A percentile compares a stretch with the other conserved stretches of the same genome.
These are phyloP conservation scores for Lachancea sp. DNA, from an alignment of 805 yeast genomes.

Conservation along the genomic window DNA sequence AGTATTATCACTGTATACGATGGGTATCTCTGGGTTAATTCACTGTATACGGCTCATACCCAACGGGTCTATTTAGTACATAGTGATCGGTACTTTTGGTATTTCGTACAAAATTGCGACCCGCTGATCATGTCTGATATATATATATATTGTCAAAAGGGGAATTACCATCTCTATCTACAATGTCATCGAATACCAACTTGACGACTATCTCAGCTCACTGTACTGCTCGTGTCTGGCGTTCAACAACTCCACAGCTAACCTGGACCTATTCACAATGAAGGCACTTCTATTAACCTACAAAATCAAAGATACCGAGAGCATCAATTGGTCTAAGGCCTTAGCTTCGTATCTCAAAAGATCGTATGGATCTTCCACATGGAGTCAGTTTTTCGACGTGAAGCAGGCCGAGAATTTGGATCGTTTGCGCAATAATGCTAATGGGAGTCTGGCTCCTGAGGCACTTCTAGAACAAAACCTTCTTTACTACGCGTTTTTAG, in stretches of 20 bases:
- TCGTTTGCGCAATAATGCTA: slow-evolving; percentile 27
- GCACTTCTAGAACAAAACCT: slow-evolving; percentile 35
- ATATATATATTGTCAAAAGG: background rate
- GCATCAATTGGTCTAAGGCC: slow-evolving; percentile 27
- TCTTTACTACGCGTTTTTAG: slow-evolving; percentile 75
- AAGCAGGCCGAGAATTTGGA: slow-evolving; percentile 23
- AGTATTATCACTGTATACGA: too few relatives aligned
- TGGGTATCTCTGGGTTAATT: too few relatives aligned
- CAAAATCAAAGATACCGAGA: slow-evolving; percentile 28
- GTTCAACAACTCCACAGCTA: background rate
- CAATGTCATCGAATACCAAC: background rate
- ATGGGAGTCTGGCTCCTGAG: slow-evolving; percentile 29
- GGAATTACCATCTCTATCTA: background rate
- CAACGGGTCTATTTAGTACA: too few relatives aligned
- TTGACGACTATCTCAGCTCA: too few relatives aligned
- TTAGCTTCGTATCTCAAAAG: slow-evolving; percentile 26
- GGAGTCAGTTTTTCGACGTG: slow-evolving; percentile 28
- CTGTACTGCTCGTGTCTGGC: background rate
- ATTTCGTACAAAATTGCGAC: too few relatives aligned
- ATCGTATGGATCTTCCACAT: slow-evolving; percentile 28
- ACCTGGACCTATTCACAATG: slow-evolving; percentile 11
- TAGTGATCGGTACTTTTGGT: too few relatives aligned
- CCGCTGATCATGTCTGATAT: too few relatives aligned
- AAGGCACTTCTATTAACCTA: slow-evolving; percentile 22
- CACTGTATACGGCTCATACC: too few relatives aligned